Conservation (phyloP, 192 early-diverging fungal species). For the Backusella australiensis region DNA sequence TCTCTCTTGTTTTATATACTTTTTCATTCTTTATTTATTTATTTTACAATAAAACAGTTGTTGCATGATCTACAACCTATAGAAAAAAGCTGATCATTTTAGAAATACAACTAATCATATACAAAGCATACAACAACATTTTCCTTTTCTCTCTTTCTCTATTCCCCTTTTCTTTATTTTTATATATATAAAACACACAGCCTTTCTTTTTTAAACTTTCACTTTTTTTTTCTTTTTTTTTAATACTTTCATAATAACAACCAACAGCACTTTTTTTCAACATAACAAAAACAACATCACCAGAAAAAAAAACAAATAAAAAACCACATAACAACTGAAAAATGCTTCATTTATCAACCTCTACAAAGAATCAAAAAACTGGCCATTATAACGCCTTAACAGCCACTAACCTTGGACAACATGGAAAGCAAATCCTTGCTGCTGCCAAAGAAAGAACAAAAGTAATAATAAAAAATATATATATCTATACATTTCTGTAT, state of each 20-base stretch:
- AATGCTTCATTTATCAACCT: slow-evolving; percentile 11
- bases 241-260: not conserved
- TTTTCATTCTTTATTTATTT: slow-evolving; percentile 3
- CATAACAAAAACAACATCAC: not conserved
- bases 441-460: slow-evolving; percentile 13
- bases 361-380: not conserved
- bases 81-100: slow-evolving; percentile 1
- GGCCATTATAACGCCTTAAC: not conserved
- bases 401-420: slow-evolving; percentile 29
- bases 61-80: slow-evolving; percentile 3
- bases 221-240: not conserved
- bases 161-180: not conserved
- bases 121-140: slow-evolving; percentile 2
- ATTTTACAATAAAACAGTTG: not conserved
- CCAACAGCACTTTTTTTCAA: not conserved
- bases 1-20: not conserved
- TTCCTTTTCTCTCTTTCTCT: not conserved
- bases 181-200: not conserved
- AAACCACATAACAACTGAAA: not conserved
- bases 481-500: not conserved
- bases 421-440: slow-evolving; percentile 11
- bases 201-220: not conserved
- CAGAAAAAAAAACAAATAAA: not conserved
- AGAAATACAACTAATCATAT: not conserved
- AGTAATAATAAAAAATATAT: not conserved